These are phyloP conservation scores for Podaxis sp. DNA, from an alignment of 768 basidiomycete genomes.

Conservation along the genomic window DNA sequence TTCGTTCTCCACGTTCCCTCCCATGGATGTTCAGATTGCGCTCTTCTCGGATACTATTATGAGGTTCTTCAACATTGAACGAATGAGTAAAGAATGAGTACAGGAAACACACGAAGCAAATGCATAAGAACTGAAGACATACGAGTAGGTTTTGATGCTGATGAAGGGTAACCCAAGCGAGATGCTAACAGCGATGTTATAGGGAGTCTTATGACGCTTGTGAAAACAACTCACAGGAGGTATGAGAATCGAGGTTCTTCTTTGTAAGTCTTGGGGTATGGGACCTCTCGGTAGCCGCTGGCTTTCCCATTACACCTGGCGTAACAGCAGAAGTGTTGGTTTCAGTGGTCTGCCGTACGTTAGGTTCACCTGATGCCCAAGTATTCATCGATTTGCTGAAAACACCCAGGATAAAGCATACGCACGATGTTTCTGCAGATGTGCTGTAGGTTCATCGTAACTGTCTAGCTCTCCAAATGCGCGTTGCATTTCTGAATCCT, in stretches of 20 bases:
- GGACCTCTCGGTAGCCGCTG: neutral
- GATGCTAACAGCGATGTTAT: neutral
- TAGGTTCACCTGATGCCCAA: neutral
- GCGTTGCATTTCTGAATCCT: slow-evolving; percentile 72
- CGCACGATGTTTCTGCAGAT: slow-evolving; percentile 11
- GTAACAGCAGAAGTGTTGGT: neutral
- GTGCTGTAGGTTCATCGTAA: slow-evolving; percentile 40
- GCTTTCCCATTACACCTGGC: neutral
- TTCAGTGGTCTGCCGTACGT: neutral
- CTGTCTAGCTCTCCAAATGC: slow-evolving; percentile 57
- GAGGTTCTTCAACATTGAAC: neutral
- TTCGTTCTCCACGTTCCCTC: neutral
- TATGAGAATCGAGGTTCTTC: slow-evolving; percentile 4
- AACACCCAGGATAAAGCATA: slow-evolving; percentile 16
- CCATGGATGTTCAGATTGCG: slow-evolving; percentile 27
- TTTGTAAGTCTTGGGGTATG: neutral
- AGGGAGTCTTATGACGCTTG: neutral
- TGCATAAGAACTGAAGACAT: slow-evolving; percentile 6
- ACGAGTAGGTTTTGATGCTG: slow-evolving; percentile 7
- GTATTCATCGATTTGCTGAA: slow-evolving; percentile 4
- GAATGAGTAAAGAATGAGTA: neutral
- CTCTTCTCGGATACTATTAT: slow-evolving; percentile 40
- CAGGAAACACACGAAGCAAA: neutral
- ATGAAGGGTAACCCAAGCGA: neutral
- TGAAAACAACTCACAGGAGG: neutral